phyloP scores from a whole-genome alignment of 768 basidiomycete genomes.

The Boletus pseudopeckii region DNA sequence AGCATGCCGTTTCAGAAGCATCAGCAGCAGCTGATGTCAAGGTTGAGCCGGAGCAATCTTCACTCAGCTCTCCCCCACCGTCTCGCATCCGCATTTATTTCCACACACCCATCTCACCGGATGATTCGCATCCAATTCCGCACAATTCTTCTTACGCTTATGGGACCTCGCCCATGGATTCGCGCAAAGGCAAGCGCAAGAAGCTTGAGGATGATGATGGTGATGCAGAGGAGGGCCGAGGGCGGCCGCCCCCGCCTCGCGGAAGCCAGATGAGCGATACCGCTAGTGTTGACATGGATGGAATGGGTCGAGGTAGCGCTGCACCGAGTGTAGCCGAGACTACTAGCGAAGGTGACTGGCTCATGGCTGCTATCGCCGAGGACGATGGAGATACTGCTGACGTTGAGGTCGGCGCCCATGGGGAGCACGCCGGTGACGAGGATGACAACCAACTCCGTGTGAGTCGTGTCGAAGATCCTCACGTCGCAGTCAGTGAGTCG shows the following conservation, averaged over 20 bases:
- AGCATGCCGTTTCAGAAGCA: conserved; percentile 25
- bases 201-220: conserved; percentile 88
- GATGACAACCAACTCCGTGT: conserved; percentile 44
- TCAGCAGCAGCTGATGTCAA: conserved; percentile 33
- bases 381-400: conserved; percentile 57
- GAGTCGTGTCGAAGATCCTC: conserved; percentile 39
- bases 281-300: conserved; percentile 54
- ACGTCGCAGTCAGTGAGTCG: conserved; percentile 32
- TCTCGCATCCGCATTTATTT: conserved; percentile 90
- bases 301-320: conserved; percentile 54
- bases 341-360: conserved; percentile 77
- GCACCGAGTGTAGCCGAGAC: conserved; percentile 64
- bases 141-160: conserved; percentile 46
- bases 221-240: conserved; percentile 70
- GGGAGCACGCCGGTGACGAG: conserved; percentile 43
- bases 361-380: conserved; percentile 84
- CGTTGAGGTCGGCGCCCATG: conserved; percentile 57
- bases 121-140: conserved; percentile 74
- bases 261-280: conserved; percentile 47
- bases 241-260: conserved; percentile 58
- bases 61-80: conserved; percentile 48
- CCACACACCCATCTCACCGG: conserved; percentile 82
- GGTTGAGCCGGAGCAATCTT: conserved; percentile 29
- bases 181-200: conserved; percentile 80
- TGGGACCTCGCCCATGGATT: conserved; percentile 48